Evolutionary conservation across 352 stramenopile species (phyloP).

Genomic region (Globisporangium spiculum): DNA sequence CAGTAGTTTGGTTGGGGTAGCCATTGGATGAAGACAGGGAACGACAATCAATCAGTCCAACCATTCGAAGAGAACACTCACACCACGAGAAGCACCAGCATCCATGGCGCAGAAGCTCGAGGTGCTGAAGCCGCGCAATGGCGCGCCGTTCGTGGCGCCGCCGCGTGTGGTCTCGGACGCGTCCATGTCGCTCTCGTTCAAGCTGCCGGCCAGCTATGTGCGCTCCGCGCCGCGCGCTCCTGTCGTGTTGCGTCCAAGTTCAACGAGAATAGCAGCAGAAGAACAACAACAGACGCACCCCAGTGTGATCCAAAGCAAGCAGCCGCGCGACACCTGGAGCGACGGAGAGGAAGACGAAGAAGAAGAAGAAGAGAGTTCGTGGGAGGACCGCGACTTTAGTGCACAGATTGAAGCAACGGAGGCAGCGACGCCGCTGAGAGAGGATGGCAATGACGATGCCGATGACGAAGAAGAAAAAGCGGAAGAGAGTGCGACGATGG

Average conservation of each 20-base stretch:
- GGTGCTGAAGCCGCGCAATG: conserved; percentile 35
- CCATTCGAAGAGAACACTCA: conserved; percentile 1
- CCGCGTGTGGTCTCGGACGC: conserved; percentile 33
- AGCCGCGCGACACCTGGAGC: conserved; percentile 1
- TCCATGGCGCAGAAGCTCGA: conserved; percentile 30
- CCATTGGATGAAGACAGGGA: background rate
- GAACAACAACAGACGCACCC: background rate
- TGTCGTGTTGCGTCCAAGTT: background rate
- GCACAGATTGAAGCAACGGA: background rate
- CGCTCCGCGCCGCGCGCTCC: background rate
- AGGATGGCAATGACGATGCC: background rate
- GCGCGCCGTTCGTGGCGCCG: conserved; percentile 6
- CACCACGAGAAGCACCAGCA: background rate
- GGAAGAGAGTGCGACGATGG: background rate
- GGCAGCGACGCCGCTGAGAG: background rate
- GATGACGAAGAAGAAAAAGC: background rate
- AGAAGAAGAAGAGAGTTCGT: conserved; percentile 19
- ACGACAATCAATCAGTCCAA: background rate
- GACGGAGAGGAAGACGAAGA: background rate
- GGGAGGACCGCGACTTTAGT: conserved; percentile 41
- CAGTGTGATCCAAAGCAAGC: background rate
- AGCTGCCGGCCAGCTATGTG: conserved; percentile 31
- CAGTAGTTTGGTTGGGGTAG: background rate
- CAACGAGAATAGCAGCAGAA: background rate
- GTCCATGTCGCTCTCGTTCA: conserved; percentile 50